Conservation (phyloP, 495 filamentous ascomycete genomes). For the Hypoxylon trugodes region DNA sequence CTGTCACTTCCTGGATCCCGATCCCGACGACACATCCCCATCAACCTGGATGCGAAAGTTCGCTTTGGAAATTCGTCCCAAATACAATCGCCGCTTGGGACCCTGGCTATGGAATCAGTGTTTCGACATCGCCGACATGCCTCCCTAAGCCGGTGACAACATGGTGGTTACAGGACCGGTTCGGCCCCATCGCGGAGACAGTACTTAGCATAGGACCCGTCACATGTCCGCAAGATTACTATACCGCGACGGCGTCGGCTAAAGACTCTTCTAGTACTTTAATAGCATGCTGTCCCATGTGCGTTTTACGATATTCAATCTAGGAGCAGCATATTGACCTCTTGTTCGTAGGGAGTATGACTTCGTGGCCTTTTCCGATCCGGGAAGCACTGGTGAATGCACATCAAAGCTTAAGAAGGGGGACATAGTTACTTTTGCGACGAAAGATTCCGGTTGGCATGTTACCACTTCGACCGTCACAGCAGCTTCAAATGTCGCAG, state of each 20-base stretch:
- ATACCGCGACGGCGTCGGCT: slow-evolving; percentile 36
- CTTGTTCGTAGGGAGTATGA: slow-evolving; percentile 27
- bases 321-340: slow-evolving; percentile 12
- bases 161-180: slow-evolving; percentile 41
- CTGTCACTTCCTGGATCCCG: slow-evolving; percentile 42
- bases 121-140: slow-evolving; percentile 25
- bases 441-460: slow-evolving; percentile 11
- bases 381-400: slow-evolving; percentile 35
- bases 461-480: slow-evolving; percentile 23
- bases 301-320: slow-evolving; percentile 9
- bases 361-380: slow-evolving; percentile 11
- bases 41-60: slow-evolving; percentile 31
- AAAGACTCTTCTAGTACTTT: slow-evolving; percentile 35
- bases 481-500: slow-evolving; percentile 21
- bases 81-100: slow-evolving; percentile 36
- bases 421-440: slow-evolving; percentile 28
- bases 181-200: slow-evolving; percentile 21
- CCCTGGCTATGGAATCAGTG: slow-evolving; percentile 37
- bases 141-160: slow-evolving; percentile 40
- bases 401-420: slow-evolving; percentile 34
- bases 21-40: slow-evolving; percentile 35
- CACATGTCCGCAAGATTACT: slow-evolving; percentile 44
- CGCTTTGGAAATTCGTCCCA: slow-evolving; percentile 23
- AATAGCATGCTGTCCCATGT: slow-evolving; percentile 45
- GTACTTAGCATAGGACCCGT: slow-evolving; percentile 38